Evolutionary conservation across 1,139 yeast genomes (phyloP).

Genomic region (Yamadazyma diddensiae): DNA sequence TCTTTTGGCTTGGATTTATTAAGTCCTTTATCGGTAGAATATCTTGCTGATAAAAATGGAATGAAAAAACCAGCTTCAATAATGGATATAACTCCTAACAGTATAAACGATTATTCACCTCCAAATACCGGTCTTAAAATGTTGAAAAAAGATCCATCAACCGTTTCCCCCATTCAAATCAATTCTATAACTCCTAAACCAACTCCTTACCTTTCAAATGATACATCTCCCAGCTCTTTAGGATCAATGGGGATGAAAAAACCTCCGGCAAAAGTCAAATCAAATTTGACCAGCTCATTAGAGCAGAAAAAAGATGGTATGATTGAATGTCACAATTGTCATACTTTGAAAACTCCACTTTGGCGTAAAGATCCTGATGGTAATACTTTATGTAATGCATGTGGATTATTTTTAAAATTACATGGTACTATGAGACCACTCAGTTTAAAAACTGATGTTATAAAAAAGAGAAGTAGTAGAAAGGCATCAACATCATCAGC

Average conservation of each 20-base stretch:
- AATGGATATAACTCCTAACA: constrained; percentile 26
- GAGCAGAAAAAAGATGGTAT: constrained; percentile 7
- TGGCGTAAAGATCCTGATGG: constrained; percentile 60
- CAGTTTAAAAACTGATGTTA: constrained; percentile 83
- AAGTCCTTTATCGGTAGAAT: constrained; percentile 42
- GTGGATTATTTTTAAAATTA: constrained; percentile 55
- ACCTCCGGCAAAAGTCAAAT: constrained; percentile 22
- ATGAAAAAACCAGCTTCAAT: constrained; percentile 8
- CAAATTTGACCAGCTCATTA: constrained; percentile 35
- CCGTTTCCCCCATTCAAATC: constrained; percentile 15
- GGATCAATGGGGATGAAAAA: constrained; percentile 2
- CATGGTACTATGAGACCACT: constrained; percentile 59
- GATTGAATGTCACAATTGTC: constrained; percentile 48
- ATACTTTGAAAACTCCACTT: constrained; percentile 55
- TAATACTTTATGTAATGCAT: constrained; percentile 56
- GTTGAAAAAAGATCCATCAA: constrained; percentile 14
- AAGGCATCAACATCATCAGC: constrained; percentile 8
- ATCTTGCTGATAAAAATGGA: constrained; percentile 10
- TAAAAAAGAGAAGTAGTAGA: constrained; percentile 60
- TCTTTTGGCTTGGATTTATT: constrained; percentile 28
- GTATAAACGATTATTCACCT: constrained; percentile 28
- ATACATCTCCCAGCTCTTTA: constrained; percentile 6
- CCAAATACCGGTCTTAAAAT: constrained; percentile 8
- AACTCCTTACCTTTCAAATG: constrained; percentile 4
- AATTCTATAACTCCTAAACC: constrained; percentile 10